phyloP scores from a whole-genome alignment of 176 grass and related monocot species.

The Paspalum notatum region DNA sequence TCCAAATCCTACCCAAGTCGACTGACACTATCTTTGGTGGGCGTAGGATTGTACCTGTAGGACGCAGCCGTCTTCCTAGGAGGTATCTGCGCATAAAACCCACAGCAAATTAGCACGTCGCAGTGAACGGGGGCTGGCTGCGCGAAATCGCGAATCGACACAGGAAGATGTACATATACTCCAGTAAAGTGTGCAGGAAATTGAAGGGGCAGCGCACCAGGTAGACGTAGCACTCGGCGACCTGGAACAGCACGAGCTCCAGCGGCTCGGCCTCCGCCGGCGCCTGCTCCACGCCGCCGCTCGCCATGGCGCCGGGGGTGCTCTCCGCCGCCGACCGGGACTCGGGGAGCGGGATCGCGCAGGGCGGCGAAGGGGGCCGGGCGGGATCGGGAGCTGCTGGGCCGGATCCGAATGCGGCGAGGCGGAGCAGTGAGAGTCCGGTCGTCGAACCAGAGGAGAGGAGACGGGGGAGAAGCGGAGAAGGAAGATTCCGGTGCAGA shows the following conservation, averaged over 20 bases:
- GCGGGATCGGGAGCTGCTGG: not conserved
- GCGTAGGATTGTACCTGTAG: slow-evolving; percentile 62
- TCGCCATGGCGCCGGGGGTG: slow-evolving; percentile 44
- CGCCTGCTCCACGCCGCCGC: slow-evolving; percentile 37
- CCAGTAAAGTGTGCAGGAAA: too few relatives aligned
- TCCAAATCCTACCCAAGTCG: slow-evolving; percentile 4
- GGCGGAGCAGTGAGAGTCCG: not conserved
- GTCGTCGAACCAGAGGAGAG: slow-evolving; percentile 17
- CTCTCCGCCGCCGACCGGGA: not conserved
- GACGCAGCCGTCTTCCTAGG: slow-evolving; percentile 91
- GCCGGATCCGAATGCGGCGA: slow-evolving; percentile 27
- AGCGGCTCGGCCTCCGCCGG: slow-evolving; percentile 49
- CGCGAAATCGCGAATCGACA: too few relatives aligned
- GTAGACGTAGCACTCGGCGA: slow-evolving; percentile 93
- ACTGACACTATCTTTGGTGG: slow-evolving; percentile 13
- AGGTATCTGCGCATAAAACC: slow-evolving; percentile 72
- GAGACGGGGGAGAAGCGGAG: not conserved
- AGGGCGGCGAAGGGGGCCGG: not conserved
- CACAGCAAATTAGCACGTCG: slow-evolving; percentile 23
- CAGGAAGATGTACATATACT: too few relatives aligned
- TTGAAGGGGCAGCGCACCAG: slow-evolving; percentile 51
- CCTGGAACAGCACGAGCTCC: slow-evolving; percentile 93
- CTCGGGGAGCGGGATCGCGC: not conserved
- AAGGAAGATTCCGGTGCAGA: not conserved
- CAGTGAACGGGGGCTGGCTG: too few relatives aligned